phyloP scores from a whole-genome alignment of 78 protist species.

The Tieghemostelium lacteum region DNA sequence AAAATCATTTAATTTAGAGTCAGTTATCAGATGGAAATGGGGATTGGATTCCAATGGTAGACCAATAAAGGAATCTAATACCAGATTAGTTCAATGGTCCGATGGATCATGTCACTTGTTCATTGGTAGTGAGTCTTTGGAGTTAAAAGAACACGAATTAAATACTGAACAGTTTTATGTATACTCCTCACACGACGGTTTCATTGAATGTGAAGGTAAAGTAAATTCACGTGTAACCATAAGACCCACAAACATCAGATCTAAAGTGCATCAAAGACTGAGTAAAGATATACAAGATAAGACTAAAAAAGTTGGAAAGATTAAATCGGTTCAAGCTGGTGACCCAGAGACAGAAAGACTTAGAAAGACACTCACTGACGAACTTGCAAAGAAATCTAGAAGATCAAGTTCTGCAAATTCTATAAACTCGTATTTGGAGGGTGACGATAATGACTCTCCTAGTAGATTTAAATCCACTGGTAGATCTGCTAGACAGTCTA shows the following conservation, averaged over 20 bases:
- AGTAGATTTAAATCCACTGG: background rate
- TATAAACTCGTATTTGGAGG: background rate
- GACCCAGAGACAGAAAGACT: slow-evolving; percentile 27
- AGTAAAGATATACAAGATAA: slow-evolving; percentile 9
- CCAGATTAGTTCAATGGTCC: slow-evolving; percentile 54
- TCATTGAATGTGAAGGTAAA: slow-evolving; percentile 73
- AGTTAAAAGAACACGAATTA: slow-evolving; percentile 48
- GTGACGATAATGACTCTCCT: background rate
- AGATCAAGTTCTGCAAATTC: too few species aligned
- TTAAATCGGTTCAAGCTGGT: slow-evolving; percentile 33
- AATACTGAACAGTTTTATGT: slow-evolving; percentile 48
- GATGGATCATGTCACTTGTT: slow-evolving; percentile 75
- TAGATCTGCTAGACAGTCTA: background rate
- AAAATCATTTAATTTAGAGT: slow-evolving; percentile 30
- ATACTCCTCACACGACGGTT: slow-evolving; percentile 53
- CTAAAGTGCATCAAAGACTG: slow-evolving; percentile 64
- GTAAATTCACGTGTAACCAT: slow-evolving; percentile 27
- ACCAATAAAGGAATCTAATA: slow-evolving; percentile 59
- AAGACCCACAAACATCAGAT: slow-evolving; percentile 51
- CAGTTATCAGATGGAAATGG: slow-evolving; percentile 80
- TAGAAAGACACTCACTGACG: background rate
- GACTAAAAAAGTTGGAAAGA: slow-evolving; percentile 21
- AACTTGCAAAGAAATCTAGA: slow-evolving; percentile 1
- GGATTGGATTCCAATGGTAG: slow-evolving; percentile 49
- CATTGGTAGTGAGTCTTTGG: slow-evolving; percentile 78